Base-by-base conservation (phyloP, 2,329 filamentous ascomycete species). In the Stemphylium vesicarium region DNA sequence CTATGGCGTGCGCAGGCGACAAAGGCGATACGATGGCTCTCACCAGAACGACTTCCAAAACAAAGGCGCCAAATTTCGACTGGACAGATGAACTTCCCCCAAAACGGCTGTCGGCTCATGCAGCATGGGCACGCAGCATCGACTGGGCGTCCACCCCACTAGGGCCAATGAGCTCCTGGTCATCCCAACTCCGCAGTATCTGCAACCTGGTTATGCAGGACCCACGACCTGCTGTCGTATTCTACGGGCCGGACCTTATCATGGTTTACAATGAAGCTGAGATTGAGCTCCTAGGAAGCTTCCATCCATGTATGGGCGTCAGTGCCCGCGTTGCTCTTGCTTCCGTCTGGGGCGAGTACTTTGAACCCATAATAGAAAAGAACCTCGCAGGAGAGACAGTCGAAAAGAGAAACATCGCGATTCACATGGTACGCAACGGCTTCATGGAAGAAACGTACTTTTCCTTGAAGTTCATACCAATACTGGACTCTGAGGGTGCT, bases 361-460 rank as follows among this genome's bases (percentile, higher is more conserved):
- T 70, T 32, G 57, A 69, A 35, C 63, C 68, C 1, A 62, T 73
- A 0, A 56, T 70, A 10, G 37, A 62, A 12, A 56, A 57, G 8
- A 68, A 70, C 12, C 22, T 65, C 1, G 60, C 59, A 2, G 67
- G 67, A 8, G 59, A 69, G 32, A 65, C 66, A 0, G 47, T 71
- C 1, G 59, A 60, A 31, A 59, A 69, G 67, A 85, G 90, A 52
- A 89, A 94, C 63, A 87, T 92, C 55, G 84, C 84, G 40, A 80
- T 93, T 1, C 91, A 92, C 64, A 80, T 94, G 22, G 78, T 82
- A 15, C 84, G 90, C 8, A 83, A 87, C 57, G 84, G 85, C 1
- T 90, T 84, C 57, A 73, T 90, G 4, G 89, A 95, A 72, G 90
- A 94, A 68, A 86, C 88, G 0, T 93, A 89, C 68, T 93, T 92